Conservation (phyloP, 106 monocot genomes). For the Allium fistulosum region DNA sequence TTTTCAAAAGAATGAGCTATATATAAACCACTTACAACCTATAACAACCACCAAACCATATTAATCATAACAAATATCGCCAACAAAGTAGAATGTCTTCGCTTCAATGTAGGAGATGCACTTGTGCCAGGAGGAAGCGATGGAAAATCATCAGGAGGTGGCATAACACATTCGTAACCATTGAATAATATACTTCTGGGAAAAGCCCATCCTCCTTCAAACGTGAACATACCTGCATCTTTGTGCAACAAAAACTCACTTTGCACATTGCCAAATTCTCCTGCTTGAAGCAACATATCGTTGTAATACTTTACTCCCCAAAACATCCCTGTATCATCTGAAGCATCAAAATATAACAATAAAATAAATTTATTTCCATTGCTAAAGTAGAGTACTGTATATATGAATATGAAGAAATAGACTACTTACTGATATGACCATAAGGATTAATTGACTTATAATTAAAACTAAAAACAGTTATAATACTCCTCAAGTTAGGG, state of each 20-base stretch:
- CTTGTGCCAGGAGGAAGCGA: constrained; percentile 33
- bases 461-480: constrained; percentile 66
- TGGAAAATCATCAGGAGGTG: constrained; percentile 52
- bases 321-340: constrained; percentile 86
- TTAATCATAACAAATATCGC: background rate
- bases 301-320: constrained; percentile 87
- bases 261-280: constrained; percentile 66
- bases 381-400: no score
- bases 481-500: constrained; percentile 49
- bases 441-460: constrained; percentile 42
- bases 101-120: background rate
- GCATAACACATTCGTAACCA: constrained; percentile 82
- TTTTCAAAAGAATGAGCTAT: no score
- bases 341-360: background rate
- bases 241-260: constrained; percentile 70
- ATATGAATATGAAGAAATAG: background rate
- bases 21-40: no score
- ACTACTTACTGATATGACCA: constrained; percentile 37
- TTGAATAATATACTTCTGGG: constrained; percentile 63
- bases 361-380: no score
- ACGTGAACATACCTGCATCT: constrained; percentile 41
- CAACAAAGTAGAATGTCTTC: background rate
- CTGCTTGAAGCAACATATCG: constrained; percentile 57
- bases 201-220: constrained; percentile 74
- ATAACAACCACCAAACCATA: no score